A percentile compares a stretch with the other conserved stretches of the same genome.
Evolutionary conservation across 257 asterid species (phyloP).

Genomic region (Agastache rugosa): DNA sequence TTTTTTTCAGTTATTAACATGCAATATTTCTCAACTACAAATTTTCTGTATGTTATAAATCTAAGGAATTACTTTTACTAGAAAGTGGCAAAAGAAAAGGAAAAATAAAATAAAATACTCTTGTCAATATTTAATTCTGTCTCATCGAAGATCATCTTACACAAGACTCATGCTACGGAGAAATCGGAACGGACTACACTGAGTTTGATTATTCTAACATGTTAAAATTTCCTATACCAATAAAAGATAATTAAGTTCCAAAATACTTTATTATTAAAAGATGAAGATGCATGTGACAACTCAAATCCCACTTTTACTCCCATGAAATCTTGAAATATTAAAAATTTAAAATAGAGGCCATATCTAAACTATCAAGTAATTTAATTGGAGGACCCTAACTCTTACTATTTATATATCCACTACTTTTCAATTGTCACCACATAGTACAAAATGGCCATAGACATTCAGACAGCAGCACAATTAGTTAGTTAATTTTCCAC

Average conservation of each 20-base stretch:
- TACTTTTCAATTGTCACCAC: neutral
- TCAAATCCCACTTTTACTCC: constrained; percentile 20
- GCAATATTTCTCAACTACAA: neutral
- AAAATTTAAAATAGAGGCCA: neutral
- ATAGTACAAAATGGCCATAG: neutral
- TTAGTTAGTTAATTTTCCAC: neutral
- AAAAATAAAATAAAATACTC: no score
- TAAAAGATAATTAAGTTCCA: neutral
- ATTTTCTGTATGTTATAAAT: no score
- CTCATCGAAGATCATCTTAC: no score
- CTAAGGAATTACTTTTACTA: no score
- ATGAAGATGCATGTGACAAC: constrained; percentile 1
- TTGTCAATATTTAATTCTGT: no score
- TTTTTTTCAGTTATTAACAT: neutral
- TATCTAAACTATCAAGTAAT: neutral
- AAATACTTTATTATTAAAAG: neutral
- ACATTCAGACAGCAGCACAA: neutral
- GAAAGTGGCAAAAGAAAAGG: no score
- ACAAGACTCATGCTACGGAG: no score
- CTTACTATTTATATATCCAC: neutral
- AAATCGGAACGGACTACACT: neutral
- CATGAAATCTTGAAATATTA: neutral
- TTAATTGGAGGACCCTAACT: neutral
- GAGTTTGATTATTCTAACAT: neutral
- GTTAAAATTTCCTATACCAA: neutral